Conservation (phyloP, 805 yeast genomes). For the Lipomyces lipofer region DNA sequence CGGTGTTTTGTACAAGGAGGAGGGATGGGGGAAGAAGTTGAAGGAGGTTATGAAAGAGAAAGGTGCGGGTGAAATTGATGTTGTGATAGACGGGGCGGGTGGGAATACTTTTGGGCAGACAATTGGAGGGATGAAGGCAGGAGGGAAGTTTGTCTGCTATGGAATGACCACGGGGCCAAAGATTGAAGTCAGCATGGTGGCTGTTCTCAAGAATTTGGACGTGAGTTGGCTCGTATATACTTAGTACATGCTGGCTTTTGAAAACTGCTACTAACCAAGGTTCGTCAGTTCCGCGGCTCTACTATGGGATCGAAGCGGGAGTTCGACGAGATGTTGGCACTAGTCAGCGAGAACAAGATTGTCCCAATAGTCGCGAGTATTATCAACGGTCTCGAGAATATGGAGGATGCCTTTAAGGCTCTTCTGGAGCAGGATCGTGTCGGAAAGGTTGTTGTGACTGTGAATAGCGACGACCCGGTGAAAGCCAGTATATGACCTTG, state of each 20-base stretch:
- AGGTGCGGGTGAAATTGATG: conserved; percentile 19
- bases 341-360: conserved; percentile 9
- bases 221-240: background rate
- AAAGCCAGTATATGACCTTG: background rate
- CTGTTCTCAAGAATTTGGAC: conserved; percentile 26
- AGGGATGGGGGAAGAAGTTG: conserved; percentile 25
- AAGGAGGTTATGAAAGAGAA: background rate
- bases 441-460: conserved; percentile 14
- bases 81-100: conserved; percentile 33
- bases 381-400: conserved; percentile 17
- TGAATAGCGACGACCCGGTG: background rate
- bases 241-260: background rate
- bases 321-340: conserved; percentile 17
- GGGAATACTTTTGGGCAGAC: conserved; percentile 24
- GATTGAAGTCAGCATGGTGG: conserved; percentile 23
- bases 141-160: conserved; percentile 27
- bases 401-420: conserved; percentile 18
- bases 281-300: conserved; percentile 26
- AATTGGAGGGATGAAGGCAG: conserved; percentile 10
- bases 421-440: background rate
- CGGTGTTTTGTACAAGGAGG: conserved; percentile 23
- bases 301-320: conserved; percentile 20
- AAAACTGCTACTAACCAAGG: too few relatives aligned
- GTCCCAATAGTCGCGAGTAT: conserved; percentile 21
- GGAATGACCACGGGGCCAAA: conserved; percentile 31